These are phyloP conservation scores for Catharanthus roseus DNA, from an alignment of 257 asterid genomes.

Conservation along the genomic window DNA sequence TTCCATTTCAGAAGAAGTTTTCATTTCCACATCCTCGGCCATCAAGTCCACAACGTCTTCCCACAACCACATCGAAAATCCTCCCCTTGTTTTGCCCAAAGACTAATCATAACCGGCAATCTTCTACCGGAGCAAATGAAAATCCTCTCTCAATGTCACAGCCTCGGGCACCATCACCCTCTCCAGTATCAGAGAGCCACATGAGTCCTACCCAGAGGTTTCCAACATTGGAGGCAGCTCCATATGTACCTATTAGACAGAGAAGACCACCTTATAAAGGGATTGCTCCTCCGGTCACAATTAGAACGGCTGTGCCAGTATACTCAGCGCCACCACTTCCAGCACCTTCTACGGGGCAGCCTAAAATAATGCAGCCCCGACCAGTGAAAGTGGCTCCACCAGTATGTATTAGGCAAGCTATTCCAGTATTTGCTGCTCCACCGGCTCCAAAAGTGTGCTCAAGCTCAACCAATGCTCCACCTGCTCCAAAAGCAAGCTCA, in stretches of 20 bases:
- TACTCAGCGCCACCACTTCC: conserved; percentile 64
- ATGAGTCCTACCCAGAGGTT: conserved; percentile 24
- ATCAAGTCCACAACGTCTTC: conserved; percentile 56
- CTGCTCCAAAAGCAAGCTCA: conserved; percentile 14
- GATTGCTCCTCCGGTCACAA: conserved; percentile 64
- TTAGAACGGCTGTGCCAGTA: conserved; percentile 61
- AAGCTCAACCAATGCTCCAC: too few relatives aligned
- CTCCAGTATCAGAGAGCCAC: conserved; percentile 33
- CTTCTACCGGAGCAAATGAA: conserved; percentile 22
- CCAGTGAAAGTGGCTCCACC: conserved; percentile 46
- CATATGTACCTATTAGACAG: conserved; percentile 38
- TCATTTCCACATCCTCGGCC: conserved; percentile 41
- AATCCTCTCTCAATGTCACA: conserved; percentile 23
- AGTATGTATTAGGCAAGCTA: conserved; percentile 47
- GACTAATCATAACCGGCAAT: conserved; percentile 28
- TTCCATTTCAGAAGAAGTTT: conserved; percentile 40
- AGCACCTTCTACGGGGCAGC: conserved; percentile 22
- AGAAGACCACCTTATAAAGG: conserved; percentile 43
- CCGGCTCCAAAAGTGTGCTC: too few relatives aligned
- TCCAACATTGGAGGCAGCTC: conserved; percentile 29
- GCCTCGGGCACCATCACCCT: conserved; percentile 22
- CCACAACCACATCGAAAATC: conserved; percentile 53
- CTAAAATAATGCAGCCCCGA: conserved; percentile 36
- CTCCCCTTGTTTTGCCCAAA: conserved; percentile 57
- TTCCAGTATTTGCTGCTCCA: conserved; percentile 55